These are phyloP conservation scores for Penicillium desertorum DNA, from an alignment of 495 filamentous ascomycete species.

Conservation along the genomic window DNA sequence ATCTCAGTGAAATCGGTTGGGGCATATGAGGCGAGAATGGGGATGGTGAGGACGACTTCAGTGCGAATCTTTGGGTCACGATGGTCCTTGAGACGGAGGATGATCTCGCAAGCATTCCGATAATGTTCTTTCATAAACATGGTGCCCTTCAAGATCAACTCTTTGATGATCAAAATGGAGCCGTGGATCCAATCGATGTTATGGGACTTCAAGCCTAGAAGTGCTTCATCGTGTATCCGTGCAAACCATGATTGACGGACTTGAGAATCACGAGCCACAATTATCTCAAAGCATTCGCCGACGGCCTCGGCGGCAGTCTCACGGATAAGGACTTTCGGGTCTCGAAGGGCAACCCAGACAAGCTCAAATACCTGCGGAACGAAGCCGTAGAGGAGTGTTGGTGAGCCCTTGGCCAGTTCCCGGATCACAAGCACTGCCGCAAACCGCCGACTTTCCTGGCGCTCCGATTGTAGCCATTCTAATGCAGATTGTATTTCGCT, in stretches of 20 bases:
- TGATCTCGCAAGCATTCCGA: slow-evolving; percentile 83
- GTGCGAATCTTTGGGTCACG: slow-evolving; percentile 81
- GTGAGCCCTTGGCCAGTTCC: slow-evolving; percentile 86
- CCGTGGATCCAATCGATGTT: slow-evolving; percentile 87
- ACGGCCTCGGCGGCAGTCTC: slow-evolving; percentile 88
- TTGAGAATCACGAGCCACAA: slow-evolving; percentile 80
- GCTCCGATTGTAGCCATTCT: slow-evolving; percentile 94
- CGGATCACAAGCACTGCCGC: slow-evolving; percentile 86
- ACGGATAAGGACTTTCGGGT: slow-evolving; percentile 84
- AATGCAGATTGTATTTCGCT: slow-evolving; percentile 92
- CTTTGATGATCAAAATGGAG: slow-evolving; percentile 84
- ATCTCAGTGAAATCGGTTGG: slow-evolving; percentile 77
- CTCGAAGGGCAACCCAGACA: slow-evolving; percentile 90
- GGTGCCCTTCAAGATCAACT: slow-evolving; percentile 85
- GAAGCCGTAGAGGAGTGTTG: slow-evolving; percentile 89
- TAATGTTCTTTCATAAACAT: slow-evolving; percentile 98
- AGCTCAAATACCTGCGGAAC: slow-evolving; percentile 87
- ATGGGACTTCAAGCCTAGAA: slow-evolving; percentile 71
- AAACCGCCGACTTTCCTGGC: slow-evolving; percentile 87
- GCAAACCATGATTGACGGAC: slow-evolving; percentile 84
- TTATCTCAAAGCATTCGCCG: slow-evolving; percentile 90
- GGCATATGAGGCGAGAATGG: slow-evolving; percentile 87
- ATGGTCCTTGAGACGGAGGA: slow-evolving; percentile 86
- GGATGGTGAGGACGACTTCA: slow-evolving; percentile 85
- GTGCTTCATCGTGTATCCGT: slow-evolving; percentile 80